A percentile compares a stretch with the other conserved stretches of the same genome.
Evolutionary conservation across 2,329 filamentous ascomycete genomes (phyloP).

Genomic region (Hypoxylon sp.): DNA sequence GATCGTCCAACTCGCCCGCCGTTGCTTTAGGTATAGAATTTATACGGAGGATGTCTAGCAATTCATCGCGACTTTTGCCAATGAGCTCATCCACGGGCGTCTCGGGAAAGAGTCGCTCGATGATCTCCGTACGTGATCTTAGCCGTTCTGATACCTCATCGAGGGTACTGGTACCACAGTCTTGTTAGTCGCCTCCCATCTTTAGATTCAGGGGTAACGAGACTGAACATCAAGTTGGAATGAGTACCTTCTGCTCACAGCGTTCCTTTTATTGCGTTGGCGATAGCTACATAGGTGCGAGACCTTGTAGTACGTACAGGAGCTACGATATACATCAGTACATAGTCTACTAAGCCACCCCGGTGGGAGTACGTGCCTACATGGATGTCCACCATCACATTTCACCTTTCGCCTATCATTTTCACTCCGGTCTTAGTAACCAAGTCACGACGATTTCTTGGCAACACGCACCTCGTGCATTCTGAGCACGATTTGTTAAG

Average conservation of each 20-base stretch:
- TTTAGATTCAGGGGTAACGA: neutral
- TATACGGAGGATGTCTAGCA: conserved; percentile 33
- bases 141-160: conserved; percentile 39
- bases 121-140: conserved; percentile 30
- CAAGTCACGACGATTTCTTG: conserved; percentile 24
- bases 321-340: conserved; percentile 32
- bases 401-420: conserved; percentile 42
- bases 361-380: conserved; percentile 31
- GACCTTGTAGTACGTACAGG: conserved; percentile 44
- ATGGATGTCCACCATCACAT: conserved; percentile 44
- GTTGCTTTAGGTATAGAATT: neutral
- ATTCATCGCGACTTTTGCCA: conserved; percentile 40
- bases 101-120: conserved; percentile 36
- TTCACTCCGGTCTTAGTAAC: conserved; percentile 30
- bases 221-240: neutral
- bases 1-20: conserved; percentile 1
- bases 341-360: neutral
- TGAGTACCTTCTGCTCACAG: conserved; percentile 39
- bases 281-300: conserved; percentile 42
- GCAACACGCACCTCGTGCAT: conserved; percentile 42
- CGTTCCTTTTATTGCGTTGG: conserved; percentile 43
- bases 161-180: conserved; percentile 27
- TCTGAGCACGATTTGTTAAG: conserved; percentile 45
- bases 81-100: conserved; percentile 34
- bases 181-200: conserved; percentile 10